Percentiles rank a stretch among this genome's conserved stretches.
Conservation (phyloP, 164 flowering plant genomes). For the Magnolia kwangsiensis region DNA sequence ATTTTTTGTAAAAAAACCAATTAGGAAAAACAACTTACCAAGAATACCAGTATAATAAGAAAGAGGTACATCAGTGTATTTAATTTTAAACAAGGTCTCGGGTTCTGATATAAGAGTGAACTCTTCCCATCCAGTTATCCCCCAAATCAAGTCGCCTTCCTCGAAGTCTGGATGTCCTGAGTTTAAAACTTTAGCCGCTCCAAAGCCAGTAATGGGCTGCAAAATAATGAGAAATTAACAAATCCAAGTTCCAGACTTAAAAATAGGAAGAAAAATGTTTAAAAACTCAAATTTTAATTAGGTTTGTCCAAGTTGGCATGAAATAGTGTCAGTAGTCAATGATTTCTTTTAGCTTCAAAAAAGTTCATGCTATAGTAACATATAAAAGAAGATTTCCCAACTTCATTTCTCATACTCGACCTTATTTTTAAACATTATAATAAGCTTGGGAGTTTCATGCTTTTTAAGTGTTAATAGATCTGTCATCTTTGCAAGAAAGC, state of each 20-base stretch:
- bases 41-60: slow-evolving; percentile 40
- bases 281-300: not conserved
- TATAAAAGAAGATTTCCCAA: too few relatives aligned
- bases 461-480: too few relatives aligned
- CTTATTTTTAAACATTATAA: too few relatives aligned
- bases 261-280: not conserved
- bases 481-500: too few relatives aligned
- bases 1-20: too few relatives aligned
- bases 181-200: slow-evolving; percentile 42
- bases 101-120: slow-evolving; percentile 27
- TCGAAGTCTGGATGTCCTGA: slow-evolving; percentile 38
- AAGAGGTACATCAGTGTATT: slow-evolving; percentile 49
- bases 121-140: slow-evolving; percentile 55
- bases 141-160: slow-evolving; percentile 56
- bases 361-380: too few relatives aligned
- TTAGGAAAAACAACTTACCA: slow-evolving; percentile 10
- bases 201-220: slow-evolving; percentile 22
- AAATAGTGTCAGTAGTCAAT: not conserved
- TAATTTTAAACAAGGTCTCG: slow-evolving; percentile 26
- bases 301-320: not conserved
- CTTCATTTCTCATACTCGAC: too few relatives aligned
- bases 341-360: too few relatives aligned
- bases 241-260: not conserved
- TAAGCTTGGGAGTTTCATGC: too few relatives aligned
- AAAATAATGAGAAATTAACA: not conserved